These are phyloP conservation scores for Macrophomina pseudophaseolina DNA, from an alignment of 2,329 filamentous ascomycete species.

Conservation along the genomic window DNA sequence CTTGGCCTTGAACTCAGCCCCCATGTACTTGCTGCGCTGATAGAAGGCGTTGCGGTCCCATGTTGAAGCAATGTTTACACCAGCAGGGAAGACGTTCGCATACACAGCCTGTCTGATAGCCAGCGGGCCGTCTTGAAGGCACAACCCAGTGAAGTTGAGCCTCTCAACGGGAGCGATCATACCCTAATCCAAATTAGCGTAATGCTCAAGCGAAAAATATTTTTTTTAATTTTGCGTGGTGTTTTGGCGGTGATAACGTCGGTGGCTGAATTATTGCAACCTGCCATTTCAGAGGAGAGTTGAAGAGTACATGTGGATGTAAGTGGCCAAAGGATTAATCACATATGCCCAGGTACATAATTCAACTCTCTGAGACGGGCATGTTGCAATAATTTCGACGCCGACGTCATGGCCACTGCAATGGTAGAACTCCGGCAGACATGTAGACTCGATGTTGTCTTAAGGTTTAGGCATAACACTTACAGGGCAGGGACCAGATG, in stretches of 20 bases:
- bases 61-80: conserved; percentile 44
- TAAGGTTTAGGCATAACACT: not conserved
- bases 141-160: conserved; percentile 47
- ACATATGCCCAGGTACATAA: too few relatives aligned
- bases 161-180: conserved; percentile 45
- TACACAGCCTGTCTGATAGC: conserved; percentile 25
- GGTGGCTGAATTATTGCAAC: too few relatives aligned
- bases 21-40: conserved; percentile 42
- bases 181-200: conserved; percentile 33
- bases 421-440: conserved; percentile 14
- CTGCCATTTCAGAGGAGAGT: too few relatives aligned
- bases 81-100: conserved; percentile 45
- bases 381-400: too few relatives aligned
- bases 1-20: conserved; percentile 39
- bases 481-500: conserved; percentile 24
- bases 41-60: conserved; percentile 46
- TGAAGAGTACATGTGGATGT: too few relatives aligned
- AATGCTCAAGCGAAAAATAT: too few relatives aligned
- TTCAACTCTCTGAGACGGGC: too few relatives aligned
- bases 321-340: too few relatives aligned
- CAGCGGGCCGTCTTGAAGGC: conserved; percentile 47
- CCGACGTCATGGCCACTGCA: not conserved
- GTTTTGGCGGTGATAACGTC: too few relatives aligned
- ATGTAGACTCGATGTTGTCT: not conserved
- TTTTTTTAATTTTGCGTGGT: too few relatives aligned